Evolutionary conservation across 805 yeast genomes (phyloP).

Genomic region (Barnettozyma populi): DNA sequence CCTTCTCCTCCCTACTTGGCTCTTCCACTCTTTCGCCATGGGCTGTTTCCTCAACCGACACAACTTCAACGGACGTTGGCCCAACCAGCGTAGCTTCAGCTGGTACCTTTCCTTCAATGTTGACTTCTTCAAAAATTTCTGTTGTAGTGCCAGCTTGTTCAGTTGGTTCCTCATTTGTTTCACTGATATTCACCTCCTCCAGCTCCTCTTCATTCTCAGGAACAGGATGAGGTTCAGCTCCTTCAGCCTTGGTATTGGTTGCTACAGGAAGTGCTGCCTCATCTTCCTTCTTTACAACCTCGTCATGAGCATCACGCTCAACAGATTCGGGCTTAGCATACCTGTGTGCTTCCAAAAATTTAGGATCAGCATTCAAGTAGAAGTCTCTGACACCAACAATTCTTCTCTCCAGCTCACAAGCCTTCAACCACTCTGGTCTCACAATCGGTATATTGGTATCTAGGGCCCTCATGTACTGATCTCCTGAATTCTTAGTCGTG

Average conservation of each 20-base stretch:
- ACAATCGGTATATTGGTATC: constrained; percentile 88
- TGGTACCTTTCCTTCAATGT: background rate
- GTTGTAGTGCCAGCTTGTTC: constrained; percentile 4
- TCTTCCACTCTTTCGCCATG: constrained; percentile 10
- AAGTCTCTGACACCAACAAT: constrained; percentile 91
- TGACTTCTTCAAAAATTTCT: constrained; percentile 1
- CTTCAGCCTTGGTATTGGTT: background rate
- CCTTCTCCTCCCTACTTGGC: background rate
- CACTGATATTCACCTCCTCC: constrained; percentile 9
- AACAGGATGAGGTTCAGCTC: background rate
- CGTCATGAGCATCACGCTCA: background rate
- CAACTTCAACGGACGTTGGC: no score
- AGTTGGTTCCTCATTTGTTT: constrained; percentile 8
- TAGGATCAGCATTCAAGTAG: constrained; percentile 53
- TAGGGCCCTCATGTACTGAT: constrained; percentile 72
- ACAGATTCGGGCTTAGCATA: constrained; percentile 19
- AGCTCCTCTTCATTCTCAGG: constrained; percentile 13
- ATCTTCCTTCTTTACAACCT: background rate
- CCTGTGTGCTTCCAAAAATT: constrained; percentile 38
- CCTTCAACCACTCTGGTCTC: constrained; percentile 94
- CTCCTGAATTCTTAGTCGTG: constrained; percentile 64
- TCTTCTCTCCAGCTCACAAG: constrained; percentile 84
- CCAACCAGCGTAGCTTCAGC: background rate
- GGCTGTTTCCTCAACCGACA: background rate
- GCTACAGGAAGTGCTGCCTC: background rate